phyloP scores from a whole-genome alignment of 2,329 filamentous ascomycete species.

The Pseudogymnoascus sp. region DNA sequence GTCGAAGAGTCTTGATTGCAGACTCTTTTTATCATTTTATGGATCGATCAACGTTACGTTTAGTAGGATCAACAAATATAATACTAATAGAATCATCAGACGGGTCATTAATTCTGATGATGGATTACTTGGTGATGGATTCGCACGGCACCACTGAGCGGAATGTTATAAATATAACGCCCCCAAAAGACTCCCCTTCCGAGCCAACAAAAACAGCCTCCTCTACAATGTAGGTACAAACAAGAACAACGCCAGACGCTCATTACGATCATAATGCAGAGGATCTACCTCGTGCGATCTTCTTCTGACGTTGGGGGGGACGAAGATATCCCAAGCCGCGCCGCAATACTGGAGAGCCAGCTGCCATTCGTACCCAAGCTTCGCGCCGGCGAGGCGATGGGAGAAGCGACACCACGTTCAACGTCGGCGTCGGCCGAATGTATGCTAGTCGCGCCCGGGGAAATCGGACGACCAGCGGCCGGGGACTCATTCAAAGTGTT shows the following conservation, averaged over 20 bases:
- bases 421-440: conserved; percentile 31
- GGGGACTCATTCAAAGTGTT: neutral
- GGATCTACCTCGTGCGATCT: conserved; percentile 3
- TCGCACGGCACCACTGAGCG: neutral
- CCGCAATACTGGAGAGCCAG: neutral
- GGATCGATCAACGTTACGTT: neutral
- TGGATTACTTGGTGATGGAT: neutral
- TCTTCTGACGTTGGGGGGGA: neutral
- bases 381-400: neutral
- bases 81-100: neutral
- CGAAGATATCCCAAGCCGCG: neutral
- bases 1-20: neutral
- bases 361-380: neutral
- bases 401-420: conserved; percentile 27
- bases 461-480: neutral
- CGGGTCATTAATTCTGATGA: neutral
- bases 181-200: neutral
- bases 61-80: neutral
- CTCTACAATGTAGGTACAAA: neutral
- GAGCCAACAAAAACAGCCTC: neutral
- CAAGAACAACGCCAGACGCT: neutral
- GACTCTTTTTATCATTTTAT: neutral
- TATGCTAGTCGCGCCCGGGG: neutral
- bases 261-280: neutral
- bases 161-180: neutral